Evolutionary conservation across 2,329 filamentous ascomycete species (phyloP).

Genomic region (Penicillium sp.): DNA sequence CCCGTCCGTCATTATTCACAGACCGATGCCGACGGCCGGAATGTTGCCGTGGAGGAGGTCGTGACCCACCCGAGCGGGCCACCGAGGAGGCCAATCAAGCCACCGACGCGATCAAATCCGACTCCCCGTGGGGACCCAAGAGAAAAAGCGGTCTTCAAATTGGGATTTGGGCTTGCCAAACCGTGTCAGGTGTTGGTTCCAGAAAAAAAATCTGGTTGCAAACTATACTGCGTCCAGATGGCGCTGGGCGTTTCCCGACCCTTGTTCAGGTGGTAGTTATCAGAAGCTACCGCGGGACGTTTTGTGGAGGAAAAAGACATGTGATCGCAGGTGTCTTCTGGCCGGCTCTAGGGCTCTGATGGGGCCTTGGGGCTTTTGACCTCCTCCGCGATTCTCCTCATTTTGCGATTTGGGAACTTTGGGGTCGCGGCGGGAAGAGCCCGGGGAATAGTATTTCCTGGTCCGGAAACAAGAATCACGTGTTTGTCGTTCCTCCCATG

Average conservation of each 20-base stretch:
- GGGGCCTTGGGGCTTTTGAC: not conserved
- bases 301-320: not conserved
- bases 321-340: not conserved
- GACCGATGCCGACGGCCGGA: slow-evolving; percentile 3
- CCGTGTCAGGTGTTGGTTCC: not conserved
- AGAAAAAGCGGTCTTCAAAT: slow-evolving; percentile 3
- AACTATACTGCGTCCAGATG: not conserved
- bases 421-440: not conserved
- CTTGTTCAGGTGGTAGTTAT: slow-evolving; percentile 3
- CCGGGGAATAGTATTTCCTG: not conserved
- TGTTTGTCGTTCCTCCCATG: not conserved
- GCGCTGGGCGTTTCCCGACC: not conserved
- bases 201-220: not conserved
- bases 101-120: slow-evolving; percentile 7
- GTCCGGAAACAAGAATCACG: not conserved
- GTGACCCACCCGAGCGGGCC: slow-evolving; percentile 1
- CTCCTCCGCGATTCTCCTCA: slow-evolving; percentile 5
- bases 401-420: not conserved
- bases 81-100: slow-evolving; percentile 5
- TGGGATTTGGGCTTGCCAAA: not conserved
- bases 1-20: not conserved
- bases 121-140: slow-evolving; percentile 4
- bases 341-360: too few relatives aligned
- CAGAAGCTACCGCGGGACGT: slow-evolving; percentile 3
- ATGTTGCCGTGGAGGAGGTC: not conserved